These are phyloP conservation scores for Pseudonitzschia delicatissima DNA, from an alignment of 108 stramenopile species.

Conservation along the genomic window DNA sequence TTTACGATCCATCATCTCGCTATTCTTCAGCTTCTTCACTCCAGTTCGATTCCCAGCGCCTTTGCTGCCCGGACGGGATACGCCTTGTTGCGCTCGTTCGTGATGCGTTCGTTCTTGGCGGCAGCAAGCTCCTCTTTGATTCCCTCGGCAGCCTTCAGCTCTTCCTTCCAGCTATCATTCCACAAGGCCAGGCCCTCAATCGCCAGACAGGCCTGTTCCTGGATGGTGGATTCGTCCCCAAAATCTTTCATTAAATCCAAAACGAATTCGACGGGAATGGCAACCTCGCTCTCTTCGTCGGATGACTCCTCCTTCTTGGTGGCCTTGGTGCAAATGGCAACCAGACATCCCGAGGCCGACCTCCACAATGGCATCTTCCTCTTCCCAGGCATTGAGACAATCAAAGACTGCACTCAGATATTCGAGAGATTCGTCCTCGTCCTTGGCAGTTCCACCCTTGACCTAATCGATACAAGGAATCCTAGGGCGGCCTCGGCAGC, in stretches of 20 bases:
- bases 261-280: not conserved
- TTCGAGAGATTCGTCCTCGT: too few relatives aligned
- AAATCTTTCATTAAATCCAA: not conserved
- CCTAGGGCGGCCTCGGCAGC: constrained; percentile 6
- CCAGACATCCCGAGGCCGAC: constrained; percentile 12
- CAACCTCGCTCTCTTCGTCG: not conserved
- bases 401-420: not conserved
- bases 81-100: constrained; percentile 24
- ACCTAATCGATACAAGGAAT: constrained; percentile 11
- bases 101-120: constrained; percentile 11
- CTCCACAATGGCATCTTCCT: constrained; percentile 24
- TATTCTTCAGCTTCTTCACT: too few relatives aligned
- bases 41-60: constrained; percentile 10
- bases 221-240: not conserved
- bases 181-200: constrained; percentile 1
- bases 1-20: too few relatives aligned
- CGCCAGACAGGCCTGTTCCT: constrained; percentile 10
- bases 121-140: not conserved
- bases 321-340: not conserved
- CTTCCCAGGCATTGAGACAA: not conserved
- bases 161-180: not conserved
- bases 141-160: not conserved
- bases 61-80: constrained; percentile 12
- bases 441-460: not conserved
- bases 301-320: not conserved